Evolutionary conservation across 768 basidiomycete genomes (phyloP).

Genomic region (Lentinula guzmanii): DNA sequence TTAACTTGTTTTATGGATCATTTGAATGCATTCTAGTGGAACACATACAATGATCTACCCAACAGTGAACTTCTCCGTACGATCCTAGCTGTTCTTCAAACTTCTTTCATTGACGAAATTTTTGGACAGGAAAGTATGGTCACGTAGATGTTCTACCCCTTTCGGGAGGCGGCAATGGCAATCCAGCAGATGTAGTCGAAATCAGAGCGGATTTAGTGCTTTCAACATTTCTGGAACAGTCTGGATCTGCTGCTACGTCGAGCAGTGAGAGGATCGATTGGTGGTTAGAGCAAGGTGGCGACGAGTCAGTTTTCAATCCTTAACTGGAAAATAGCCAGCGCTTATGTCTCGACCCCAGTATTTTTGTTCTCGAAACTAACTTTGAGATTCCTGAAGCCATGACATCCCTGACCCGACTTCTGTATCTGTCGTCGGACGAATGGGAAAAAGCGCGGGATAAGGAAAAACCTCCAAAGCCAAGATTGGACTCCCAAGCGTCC

Average conservation of each 20-base stretch:
- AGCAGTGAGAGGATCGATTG: conserved; percentile 71
- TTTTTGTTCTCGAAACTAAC: conserved; percentile 50
- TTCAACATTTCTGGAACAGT: conserved; percentile 20
- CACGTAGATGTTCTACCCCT: conserved; percentile 77
- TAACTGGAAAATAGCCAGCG: neutral
- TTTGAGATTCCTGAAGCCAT: conserved; percentile 49
- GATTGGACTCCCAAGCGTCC: conserved; percentile 42
- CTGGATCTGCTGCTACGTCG: conserved; percentile 7
- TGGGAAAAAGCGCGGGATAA: conserved; percentile 58
- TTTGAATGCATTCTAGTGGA: conserved; percentile 51
- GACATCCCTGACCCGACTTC: conserved; percentile 58
- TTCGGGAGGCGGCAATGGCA: conserved; percentile 45
- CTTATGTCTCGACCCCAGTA: conserved; percentile 25
- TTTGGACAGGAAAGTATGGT: conserved; percentile 56
- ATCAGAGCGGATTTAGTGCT: conserved; percentile 68
- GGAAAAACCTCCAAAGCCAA: conserved; percentile 71
- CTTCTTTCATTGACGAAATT: neutral
- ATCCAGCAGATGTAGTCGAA: conserved; percentile 78
- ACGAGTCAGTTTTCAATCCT: conserved; percentile 56
- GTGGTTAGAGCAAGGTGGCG: conserved; percentile 88
- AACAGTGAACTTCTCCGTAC: conserved; percentile 88
- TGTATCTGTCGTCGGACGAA: conserved; percentile 48
- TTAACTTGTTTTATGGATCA: neutral
- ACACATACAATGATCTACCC: conserved; percentile 91
- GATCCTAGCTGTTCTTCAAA: neutral